phyloP scores from a whole-genome alignment of 176 grass and related monocot genomes.

The Phragmites australis region DNA sequence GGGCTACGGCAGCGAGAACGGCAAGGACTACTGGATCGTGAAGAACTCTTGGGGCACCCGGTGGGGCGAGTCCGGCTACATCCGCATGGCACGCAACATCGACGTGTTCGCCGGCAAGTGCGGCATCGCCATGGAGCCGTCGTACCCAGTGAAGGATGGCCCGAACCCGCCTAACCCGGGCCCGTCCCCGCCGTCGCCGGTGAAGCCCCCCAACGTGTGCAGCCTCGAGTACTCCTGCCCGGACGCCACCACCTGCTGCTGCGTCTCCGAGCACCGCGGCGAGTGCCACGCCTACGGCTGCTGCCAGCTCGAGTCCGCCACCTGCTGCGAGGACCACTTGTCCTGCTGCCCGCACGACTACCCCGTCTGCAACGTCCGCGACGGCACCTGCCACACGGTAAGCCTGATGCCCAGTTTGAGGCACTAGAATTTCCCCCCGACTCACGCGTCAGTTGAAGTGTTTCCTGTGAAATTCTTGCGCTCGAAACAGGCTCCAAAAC shows the following conservation, averaged over 20 bases:
- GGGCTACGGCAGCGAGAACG: slow-evolving; percentile 16
- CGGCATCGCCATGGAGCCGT: slow-evolving; percentile 58
- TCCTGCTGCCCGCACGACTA: neutral
- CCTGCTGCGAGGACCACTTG: neutral
- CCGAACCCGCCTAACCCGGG: neutral
- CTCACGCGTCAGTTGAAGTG: neutral
- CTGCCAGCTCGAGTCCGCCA: neutral
- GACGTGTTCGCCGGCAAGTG: slow-evolving; percentile 41
- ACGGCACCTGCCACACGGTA: neutral
- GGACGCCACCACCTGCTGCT: neutral
- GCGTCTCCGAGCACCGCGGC: neutral
- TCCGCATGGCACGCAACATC: slow-evolving; percentile 48
- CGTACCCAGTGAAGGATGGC: slow-evolving; percentile 42
- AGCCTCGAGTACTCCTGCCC: neutral
- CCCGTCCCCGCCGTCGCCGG: neutral
- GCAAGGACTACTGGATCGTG: slow-evolving; percentile 55
- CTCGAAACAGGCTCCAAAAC: neutral
- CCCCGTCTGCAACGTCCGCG: neutral
- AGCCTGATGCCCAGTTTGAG: neutral
- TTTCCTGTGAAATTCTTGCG: neutral
- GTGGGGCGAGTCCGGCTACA: slow-evolving; percentile 63
- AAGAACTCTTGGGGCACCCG: slow-evolving; percentile 58
- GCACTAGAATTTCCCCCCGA: neutral
- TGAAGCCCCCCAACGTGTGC: neutral
- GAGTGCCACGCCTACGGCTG: slow-evolving; percentile 10